Evolutionary conservation across 2,329 filamentous ascomycete species (phyloP), one percentile per base, ranked within the genome.

Genomic region (Emericellopsis cladophorae): DNA sequence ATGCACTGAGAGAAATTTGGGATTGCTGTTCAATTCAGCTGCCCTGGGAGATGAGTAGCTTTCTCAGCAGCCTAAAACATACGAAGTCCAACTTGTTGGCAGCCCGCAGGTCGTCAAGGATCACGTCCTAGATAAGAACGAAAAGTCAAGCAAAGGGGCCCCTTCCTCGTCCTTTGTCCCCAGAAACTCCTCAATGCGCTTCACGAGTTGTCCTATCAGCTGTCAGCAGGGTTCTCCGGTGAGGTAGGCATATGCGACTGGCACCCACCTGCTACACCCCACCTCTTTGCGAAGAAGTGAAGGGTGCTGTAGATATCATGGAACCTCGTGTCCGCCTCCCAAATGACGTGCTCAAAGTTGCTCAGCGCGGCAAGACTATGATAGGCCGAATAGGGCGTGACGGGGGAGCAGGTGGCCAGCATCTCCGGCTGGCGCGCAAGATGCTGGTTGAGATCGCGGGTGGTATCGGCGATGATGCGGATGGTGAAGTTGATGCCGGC

Each of bases 401-500:
- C 47, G 8, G 57, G 57, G 11, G 56, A 56, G 39, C 54, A 56
- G n/a, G 52, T 51, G 23, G 52, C 53, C 22, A 59, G 49, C 18
- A 57, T 49, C 16, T 55, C 54, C 9, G 58, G 54, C 10, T 49
- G 49, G 31, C 51, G 53, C 18, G 53, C 49, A 23, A 59, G 54
- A 37, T 57, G 54, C 31, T 54, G 50, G 40, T 59, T 58, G 38
- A 59, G 54, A 29, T 58, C 54, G 32, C 52, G 52, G n/a, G 56
- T 59, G 18, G 56, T 57, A 40, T 60, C 57, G 40, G 54, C 51
- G 31, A 60, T 55, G 38, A 60, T 56, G 36, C 57, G 53, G 31
- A 60, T 54, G 40, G 57, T 57, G 42, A 60, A 60, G 47, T 60
- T 60, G 41, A 60, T 51, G 40, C 57, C 58, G 12, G 57, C 55